These are phyloP conservation scores for Gossypium rotundifolium DNA, from an alignment of 345 rosid genomes.

Conservation along the genomic window DNA sequence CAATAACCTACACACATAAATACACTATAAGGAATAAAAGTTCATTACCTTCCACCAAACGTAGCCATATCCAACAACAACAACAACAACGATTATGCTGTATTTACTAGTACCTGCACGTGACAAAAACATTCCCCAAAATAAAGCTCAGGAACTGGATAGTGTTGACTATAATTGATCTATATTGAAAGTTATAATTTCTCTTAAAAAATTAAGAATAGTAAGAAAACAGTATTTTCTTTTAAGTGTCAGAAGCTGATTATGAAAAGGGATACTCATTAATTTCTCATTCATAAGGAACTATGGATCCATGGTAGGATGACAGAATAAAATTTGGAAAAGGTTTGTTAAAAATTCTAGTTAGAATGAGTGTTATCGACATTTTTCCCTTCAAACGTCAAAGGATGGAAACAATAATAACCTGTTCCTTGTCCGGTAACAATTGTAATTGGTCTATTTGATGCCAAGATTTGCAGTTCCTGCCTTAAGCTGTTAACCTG, in stretches of 20 bases:
- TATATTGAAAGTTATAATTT: background rate
- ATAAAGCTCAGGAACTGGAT: slow-evolving; percentile 3
- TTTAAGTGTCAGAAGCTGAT: background rate
- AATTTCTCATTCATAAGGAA: background rate
- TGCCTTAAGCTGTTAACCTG: slow-evolving; percentile 71
- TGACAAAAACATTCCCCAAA: slow-evolving; percentile 9
- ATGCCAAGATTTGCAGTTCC: slow-evolving; percentile 57
- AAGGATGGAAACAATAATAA: slow-evolving; percentile 17
- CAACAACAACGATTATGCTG: slow-evolving; percentile 42
- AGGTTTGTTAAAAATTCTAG: background rate
- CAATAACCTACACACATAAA: background rate
- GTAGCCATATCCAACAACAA: slow-evolving; percentile 62
- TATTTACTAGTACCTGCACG: slow-evolving; percentile 50
- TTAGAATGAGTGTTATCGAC: background rate
- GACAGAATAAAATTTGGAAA: background rate
- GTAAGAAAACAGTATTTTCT: background rate
- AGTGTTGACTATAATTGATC: background rate
- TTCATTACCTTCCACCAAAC: slow-evolving; percentile 74
- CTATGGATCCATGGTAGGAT: background rate
- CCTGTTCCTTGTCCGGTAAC: slow-evolving; percentile 69
- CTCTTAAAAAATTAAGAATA: background rate
- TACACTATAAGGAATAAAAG: background rate
- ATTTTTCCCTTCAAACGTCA: background rate
- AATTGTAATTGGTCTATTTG: slow-evolving; percentile 62
- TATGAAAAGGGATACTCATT: background rate